These are phyloP conservation scores for Pseudopithomyces chartarum DNA, from an alignment of 2,329 filamentous ascomycete species.

Conservation along the genomic window DNA sequence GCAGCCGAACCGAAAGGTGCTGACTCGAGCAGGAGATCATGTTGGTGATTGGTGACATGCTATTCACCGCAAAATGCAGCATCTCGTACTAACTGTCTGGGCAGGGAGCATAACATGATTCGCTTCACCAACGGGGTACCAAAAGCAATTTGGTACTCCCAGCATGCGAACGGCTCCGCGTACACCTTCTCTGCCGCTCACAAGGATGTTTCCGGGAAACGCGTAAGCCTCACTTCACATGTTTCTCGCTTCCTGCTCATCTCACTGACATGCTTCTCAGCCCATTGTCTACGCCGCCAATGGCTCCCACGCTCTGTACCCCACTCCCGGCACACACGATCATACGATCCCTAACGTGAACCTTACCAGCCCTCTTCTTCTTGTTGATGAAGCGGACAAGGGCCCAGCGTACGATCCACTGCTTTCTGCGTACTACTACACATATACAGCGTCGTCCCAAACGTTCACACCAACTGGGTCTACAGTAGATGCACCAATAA, in stretches of 20 bases:
- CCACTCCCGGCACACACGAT: conserved; percentile 62
- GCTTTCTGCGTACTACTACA: conserved; percentile 59
- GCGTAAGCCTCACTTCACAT: conserved; percentile 32
- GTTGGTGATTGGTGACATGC: conserved; percentile 61
- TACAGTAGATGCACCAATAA: conserved; percentile 44
- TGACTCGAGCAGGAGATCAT: conserved; percentile 51
- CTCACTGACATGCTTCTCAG: conserved; percentile 7
- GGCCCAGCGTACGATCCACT: conserved; percentile 64
- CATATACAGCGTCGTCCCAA: conserved; percentile 48
- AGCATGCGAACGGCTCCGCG: conserved; percentile 64
- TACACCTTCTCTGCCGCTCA: conserved; percentile 61
- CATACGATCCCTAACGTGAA: conserved; percentile 64
- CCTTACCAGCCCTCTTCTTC: conserved; percentile 50
- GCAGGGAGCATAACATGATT: conserved; percentile 68
- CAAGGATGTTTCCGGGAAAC: conserved; percentile 53
- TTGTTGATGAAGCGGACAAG: conserved; percentile 58
- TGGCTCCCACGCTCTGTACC: conserved; percentile 67
- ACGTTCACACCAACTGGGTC: conserved; percentile 22
- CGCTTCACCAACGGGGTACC: conserved; percentile 63
- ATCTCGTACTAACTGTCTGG: not conserved
- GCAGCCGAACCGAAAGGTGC: not conserved
- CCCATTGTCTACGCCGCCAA: conserved; percentile 59
- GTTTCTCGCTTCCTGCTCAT: not conserved
- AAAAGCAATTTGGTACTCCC: conserved; percentile 62
- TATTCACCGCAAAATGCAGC: not conserved